phyloP scores from a whole-genome alignment of 352 stramenopile genomes.

The Phytophthora pisi region DNA sequence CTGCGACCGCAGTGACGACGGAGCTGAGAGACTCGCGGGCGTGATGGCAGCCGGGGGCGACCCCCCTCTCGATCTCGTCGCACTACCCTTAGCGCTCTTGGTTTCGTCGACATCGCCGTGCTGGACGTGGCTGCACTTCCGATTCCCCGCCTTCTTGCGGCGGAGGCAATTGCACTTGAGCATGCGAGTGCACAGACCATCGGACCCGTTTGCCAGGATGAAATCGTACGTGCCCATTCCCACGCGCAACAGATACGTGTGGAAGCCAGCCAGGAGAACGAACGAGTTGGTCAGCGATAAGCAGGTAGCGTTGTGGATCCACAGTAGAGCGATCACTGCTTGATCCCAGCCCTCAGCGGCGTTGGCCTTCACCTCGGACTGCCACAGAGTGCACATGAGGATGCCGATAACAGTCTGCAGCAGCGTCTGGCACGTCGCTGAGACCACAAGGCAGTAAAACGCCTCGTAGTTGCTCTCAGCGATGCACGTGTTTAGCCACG shows the following conservation, averaged over 20 bases:
- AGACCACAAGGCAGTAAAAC: conserved; percentile 81
- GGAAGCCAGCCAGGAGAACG: conserved; percentile 71
- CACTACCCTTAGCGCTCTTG: conserved; percentile 14
- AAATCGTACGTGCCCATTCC: conserved; percentile 86
- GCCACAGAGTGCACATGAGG: conserved; percentile 79
- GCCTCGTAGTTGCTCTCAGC: conserved; percentile 84
- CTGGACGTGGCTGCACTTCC: conserved; percentile 40
- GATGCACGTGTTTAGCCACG: conserved; percentile 90
- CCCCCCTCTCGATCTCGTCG: conserved; percentile 21
- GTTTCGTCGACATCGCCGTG: conserved; percentile 30
- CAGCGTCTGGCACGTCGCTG: conserved; percentile 59
- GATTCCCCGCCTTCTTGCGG: conserved; percentile 35
- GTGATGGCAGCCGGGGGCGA: conserved; percentile 20
- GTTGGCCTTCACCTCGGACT: conserved; percentile 53
- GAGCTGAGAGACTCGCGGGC: conserved; percentile 22
- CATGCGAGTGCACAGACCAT: conserved; percentile 75
- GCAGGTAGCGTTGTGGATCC: conserved; percentile 74
- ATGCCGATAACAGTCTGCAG: conserved; percentile 75
- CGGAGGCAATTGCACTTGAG: conserved; percentile 76
- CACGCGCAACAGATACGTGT: conserved; percentile 77
- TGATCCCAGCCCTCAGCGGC: conserved; percentile 46
- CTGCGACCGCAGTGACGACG: conserved; percentile 20
- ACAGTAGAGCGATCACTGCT: conserved; percentile 61
- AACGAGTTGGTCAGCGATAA: conserved; percentile 73
- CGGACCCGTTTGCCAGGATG: conserved; percentile 76